Conservation (phyloP, 441 rosid genomes). For the Erodium texanum region DNA sequence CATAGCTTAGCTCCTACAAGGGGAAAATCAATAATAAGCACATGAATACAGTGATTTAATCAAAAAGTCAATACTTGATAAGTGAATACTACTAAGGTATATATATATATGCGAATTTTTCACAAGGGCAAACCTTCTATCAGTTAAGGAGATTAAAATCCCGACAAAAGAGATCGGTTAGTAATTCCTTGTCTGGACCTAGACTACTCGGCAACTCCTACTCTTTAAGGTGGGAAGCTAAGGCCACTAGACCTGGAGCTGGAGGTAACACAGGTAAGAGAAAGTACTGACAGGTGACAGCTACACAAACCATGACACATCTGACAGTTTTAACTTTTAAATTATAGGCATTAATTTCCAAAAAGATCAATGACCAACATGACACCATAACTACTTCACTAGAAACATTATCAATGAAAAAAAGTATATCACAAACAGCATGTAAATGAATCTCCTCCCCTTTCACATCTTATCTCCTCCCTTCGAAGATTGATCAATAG, state of each 20-base stretch:
- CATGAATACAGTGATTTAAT: neutral
- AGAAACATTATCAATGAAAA: neutral
- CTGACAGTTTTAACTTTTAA: neutral
- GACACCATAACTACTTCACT: neutral
- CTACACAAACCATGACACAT: neutral
- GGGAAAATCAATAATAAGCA: neutral
- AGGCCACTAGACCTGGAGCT: neutral
- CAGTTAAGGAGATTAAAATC: conserved; percentile 16
- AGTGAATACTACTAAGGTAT: neutral
- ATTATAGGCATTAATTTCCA: neutral
- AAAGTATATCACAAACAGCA: neutral
- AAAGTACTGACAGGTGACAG: neutral
- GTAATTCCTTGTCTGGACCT: neutral
- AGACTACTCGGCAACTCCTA: neutral
- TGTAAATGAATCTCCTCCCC: neutral
- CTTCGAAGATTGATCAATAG: neutral
- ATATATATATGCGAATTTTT: neutral
- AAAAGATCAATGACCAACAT: neutral
- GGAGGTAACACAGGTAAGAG: too few species aligned
- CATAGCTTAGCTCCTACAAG: neutral
- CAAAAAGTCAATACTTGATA: neutral
- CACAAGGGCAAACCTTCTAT: neutral
- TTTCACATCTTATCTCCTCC: neutral
- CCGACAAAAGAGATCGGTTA: conserved; percentile 31
- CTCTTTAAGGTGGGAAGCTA: neutral